These are phyloP conservation scores for Apophysomyces ossiformis DNA, from an alignment of 371 early-diverging fungal species.

Conservation along the genomic window DNA sequence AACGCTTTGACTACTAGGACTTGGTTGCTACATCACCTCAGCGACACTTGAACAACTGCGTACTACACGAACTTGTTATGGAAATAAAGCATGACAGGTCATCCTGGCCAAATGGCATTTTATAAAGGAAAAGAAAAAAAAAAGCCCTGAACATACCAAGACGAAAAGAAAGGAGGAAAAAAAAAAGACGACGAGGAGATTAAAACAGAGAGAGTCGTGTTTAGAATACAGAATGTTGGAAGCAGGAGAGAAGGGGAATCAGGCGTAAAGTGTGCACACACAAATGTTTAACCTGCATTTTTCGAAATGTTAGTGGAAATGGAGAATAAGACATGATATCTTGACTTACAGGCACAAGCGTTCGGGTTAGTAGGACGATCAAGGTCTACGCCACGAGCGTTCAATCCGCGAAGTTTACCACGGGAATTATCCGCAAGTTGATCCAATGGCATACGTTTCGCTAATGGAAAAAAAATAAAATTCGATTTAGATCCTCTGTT, in stretches of 20 bases:
- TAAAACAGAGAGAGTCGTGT: constrained; percentile 1
- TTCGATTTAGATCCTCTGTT: neutral
- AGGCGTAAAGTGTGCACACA: neutral
- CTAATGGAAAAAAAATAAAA: constrained; percentile 1
- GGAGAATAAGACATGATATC: neutral
- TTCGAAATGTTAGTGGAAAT: neutral
- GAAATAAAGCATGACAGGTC: constrained; percentile 12
- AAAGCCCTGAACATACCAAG: neutral
- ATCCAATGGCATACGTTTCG: constrained; percentile 52
- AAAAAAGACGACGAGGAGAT: constrained; percentile 4
- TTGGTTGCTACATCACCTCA: neutral
- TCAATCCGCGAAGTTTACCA: constrained; percentile 40
- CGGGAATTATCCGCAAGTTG: constrained; percentile 50
- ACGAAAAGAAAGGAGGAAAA: neutral
- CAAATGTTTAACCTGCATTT: neutral
- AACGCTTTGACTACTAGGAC: no score
- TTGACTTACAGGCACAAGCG: constrained; percentile 56
- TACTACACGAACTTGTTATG: neutral
- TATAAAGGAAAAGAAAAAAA: neutral
- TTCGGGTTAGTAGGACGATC: constrained; percentile 40
- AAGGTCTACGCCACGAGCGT: constrained; percentile 47
- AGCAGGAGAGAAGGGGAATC: neutral
- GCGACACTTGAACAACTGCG: neutral
- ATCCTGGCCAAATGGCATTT: neutral
- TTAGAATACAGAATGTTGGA: neutral